Base-by-base conservation (phyloP, 169 alveolate genomes). In the Eimeria maxima region DNA sequence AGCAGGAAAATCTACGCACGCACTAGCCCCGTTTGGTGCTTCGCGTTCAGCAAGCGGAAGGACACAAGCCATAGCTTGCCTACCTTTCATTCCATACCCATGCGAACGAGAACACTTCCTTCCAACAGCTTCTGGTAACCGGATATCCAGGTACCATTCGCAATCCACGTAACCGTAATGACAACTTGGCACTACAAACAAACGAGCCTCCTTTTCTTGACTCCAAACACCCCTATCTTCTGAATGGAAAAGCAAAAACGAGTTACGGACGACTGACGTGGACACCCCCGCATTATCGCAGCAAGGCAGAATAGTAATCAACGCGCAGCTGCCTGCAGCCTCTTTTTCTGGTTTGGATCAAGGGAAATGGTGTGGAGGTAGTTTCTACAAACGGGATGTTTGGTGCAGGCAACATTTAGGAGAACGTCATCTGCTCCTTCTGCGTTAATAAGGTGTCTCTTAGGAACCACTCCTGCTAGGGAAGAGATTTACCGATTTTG, bases 81-180 rank as follows among this genome's bases (percentile, higher is more conserved):
- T 78, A 50, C 67, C 18, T 50, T 45, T 78, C 33, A 27, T 45
- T 44, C 42, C 88, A 7, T 24, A 47, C 20, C 45, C 67, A 45
- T 10, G 8, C n/a, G 88, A 27, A 24, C 29, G 22, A 24, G 44
- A 24, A 45, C 45, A 24, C 13, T 78, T 45, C 14, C 88, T 14
- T 50, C 88, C 67, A 45, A 10, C 3, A 38, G 67, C 67, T 8
- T 47, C 67, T 45, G 45, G 45, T 47, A 87, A 44, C 44, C 71
- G 42, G 81, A 63, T 42, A 27, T 87, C 93, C 57, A 87, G 80
- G 45, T 60, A 87, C 93, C 93, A 87, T 33, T 57, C 29, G 93
- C 81, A 60, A 29, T 87, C 93, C 18, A 87, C 93, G 63, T 63
- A 87, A 55, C 93, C 93, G 65, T 87, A 87, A 44, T 60, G 93